Evolutionary conservation across 805 yeast species (phyloP), one percentile per base, ranked within the genome.

Genomic region (Geotrichum ghanense): DNA sequence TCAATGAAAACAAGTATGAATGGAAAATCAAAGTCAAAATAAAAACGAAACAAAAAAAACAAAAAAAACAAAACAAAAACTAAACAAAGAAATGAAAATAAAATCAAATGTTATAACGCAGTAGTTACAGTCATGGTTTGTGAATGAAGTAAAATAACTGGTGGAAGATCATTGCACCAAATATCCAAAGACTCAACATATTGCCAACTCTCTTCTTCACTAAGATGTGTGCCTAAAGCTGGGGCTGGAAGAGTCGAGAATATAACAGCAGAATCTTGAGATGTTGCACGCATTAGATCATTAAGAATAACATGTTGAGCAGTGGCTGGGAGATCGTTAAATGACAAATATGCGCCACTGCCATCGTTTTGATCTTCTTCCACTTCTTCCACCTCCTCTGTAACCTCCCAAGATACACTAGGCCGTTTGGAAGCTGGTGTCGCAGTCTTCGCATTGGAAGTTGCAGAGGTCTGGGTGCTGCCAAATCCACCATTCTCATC

Each of bases 91-190:
- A n/a, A n/a, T n/a, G n/a, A n/a, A n/a, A n/a, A n/a, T n/a, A n/a
- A n/a, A n/a, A n/a, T n/a, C n/a, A n/a, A n/a, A n/a, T n/a, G n/a
- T 54, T 66, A 89, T 51, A 90, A 68, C 26, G 95, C 92, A 3
- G 97, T 89, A 0, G 98, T 90, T 2, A 90, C 98, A 0, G 98
- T 92, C 72, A 92, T 88, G 0, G 95, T 83, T 66, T 87, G 95
- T 0, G 97, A 86, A 58, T 92, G 90, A 46, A 92, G 73, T 51
- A 92, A 64, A 60, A 92, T 60, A 1, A 78, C 73, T 0, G 97
- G 96, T 0, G 96, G 96, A 35, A 92, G 66, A 3, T 76, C 86
- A 41, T 78, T 76, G 48, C 90, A 71, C 92, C 96, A 86, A 3
- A 83, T 63, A 42, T 88, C 83, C 45, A 90, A 68, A 54, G 81